Evolutionary conservation across 257 asterid species (phyloP), one percentile per base, ranked within the genome.

Genomic region (Paraleonurus japonicus): DNA sequence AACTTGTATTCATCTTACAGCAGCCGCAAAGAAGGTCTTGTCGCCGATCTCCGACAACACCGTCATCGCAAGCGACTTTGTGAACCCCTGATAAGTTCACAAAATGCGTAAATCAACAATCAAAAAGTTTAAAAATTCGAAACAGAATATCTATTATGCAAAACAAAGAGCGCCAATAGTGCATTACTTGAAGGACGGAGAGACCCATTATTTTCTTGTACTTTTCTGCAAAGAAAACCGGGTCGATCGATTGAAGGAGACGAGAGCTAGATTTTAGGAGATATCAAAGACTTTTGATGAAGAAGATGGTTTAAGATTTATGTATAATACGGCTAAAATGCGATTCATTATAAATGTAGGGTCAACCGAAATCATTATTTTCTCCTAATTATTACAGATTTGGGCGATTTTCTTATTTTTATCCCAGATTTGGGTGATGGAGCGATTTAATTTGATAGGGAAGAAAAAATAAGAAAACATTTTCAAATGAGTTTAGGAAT

Each of bases 51-150:
- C 98, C 15, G 96, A 92, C 10, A 92, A 75, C 63, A 92, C 89
- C 11, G 96, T 92, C 98, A 92, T 92, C 66, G 96, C 98, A 80
- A 92, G 79, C 37, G 96, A 92, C 94, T 92, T 92, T 55, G 96
- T 83, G 63, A 92, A 92, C 4, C 96, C 98, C 98, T 89, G 32
- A 11, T n/a, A 8, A 28, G 73, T 72, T 37, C 41, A 73, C 69
- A 65, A 55, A 73, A 65, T 23, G 11, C 61, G 11, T 20, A 66
- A 30, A 23, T 60, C 1, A 72, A 61, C 45, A 75, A 43, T 12
- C 24, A 66, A 60, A 70, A 30, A 13, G 17, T 41, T 57, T 15
- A 7, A 64, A 64, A 69, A 16, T 17, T 61, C 28, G 22, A 66
- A 32, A 54, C 3, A 58, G 6, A 17, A 23, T 2, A 11, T 3